phyloP scores from a whole-genome alignment of 2,329 filamentous ascomycete species.

The Colletotrichum theobromicola region DNA sequence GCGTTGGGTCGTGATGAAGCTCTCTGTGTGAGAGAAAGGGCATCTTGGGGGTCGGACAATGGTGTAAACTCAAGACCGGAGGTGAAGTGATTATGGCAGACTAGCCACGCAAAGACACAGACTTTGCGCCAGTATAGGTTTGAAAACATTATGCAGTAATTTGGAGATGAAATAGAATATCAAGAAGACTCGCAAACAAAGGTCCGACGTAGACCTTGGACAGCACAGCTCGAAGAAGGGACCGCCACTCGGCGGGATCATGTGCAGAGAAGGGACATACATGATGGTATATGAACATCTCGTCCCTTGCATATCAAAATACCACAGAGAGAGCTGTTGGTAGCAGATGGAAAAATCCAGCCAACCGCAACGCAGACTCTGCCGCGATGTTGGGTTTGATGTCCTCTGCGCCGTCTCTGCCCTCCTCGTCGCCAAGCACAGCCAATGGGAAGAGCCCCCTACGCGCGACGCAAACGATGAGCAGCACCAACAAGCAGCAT shows the following conservation, averaged over 20 bases:
- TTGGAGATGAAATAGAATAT: not conserved
- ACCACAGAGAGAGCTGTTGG: not conserved
- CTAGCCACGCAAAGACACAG: slow-evolving; percentile 1
- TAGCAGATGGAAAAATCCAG: not conserved
- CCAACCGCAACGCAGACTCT: slow-evolving; percentile 11
- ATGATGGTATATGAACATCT: slow-evolving; percentile 7
- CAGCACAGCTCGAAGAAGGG: not conserved
- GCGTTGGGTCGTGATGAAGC: not conserved
- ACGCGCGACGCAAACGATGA: slow-evolving; percentile 1
- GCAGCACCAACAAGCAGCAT: not conserved
- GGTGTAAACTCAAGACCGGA: not conserved
- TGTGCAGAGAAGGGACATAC: not conserved
- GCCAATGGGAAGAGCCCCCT: slow-evolving; percentile 6
- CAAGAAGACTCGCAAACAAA: not conserved
- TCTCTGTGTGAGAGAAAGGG: not conserved
- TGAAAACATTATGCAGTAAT: not conserved
- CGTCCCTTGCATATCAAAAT: not conserved
- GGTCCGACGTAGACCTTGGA: not conserved
- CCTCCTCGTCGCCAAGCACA: slow-evolving; percentile 4
- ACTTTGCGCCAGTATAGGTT: not conserved
- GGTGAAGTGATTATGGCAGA: not conserved
- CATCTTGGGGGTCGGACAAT: not conserved
- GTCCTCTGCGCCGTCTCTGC: not conserved
- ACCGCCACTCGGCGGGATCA: not conserved
- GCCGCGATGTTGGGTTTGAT: slow-evolving; percentile 11